Evolutionary conservation across 208 protist species (phyloP).

Genomic region (Tritrichomonas foetus): DNA sequence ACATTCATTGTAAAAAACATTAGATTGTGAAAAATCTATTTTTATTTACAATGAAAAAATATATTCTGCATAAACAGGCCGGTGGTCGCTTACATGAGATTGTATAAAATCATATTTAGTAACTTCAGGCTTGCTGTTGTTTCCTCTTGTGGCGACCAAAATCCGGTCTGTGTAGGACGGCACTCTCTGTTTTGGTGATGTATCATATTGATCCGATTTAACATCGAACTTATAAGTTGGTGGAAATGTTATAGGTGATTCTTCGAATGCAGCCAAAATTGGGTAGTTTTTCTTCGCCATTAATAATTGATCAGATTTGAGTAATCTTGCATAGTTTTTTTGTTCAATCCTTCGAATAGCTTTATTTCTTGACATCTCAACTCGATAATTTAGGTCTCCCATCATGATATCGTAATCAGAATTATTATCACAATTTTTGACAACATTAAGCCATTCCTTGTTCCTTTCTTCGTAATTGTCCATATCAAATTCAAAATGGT

Average conservation of each 20-base stretch:
- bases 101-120: not conserved
- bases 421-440: not conserved
- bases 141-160: not conserved
- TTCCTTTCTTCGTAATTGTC: not conserved
- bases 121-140: not conserved
- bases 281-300: too few species aligned
- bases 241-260: not conserved
- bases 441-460: not conserved
- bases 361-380: not conserved
- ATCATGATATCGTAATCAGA: not conserved
- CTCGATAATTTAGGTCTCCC: constrained; percentile 1
- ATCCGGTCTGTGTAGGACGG: constrained; percentile 8
- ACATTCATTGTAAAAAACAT: too few species aligned
- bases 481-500: not conserved
- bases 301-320: not conserved
- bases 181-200: not conserved
- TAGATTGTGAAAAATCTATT: too few species aligned
- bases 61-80: not conserved
- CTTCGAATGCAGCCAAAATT: not conserved
- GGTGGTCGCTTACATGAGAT: not conserved
- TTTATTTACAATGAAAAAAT: too few species aligned
- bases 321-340: not conserved
- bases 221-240: constrained; percentile 13
- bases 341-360: not conserved
- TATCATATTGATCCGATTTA: not conserved